Evolutionary conservation across 441 rosid genomes (phyloP).

Genomic region (Sinapis alba): DNA sequence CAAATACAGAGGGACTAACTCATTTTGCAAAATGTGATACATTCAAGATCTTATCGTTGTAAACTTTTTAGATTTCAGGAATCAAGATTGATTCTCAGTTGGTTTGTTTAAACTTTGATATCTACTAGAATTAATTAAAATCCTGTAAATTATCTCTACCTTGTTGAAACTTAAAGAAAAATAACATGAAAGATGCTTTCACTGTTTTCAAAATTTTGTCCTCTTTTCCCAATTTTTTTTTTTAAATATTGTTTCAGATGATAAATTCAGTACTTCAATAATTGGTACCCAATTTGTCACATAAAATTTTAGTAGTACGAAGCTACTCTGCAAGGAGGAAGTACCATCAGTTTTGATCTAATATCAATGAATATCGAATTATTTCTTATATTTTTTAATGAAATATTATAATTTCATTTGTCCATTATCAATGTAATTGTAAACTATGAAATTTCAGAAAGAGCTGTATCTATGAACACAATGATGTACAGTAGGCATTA

Average conservation of each 20-base stretch:
- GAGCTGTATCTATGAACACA: slow-evolving; percentile 9
- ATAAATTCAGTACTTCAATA: slow-evolving; percentile 39
- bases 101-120: neutral
- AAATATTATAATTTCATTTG: slow-evolving; percentile 7
- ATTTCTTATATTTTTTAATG: slow-evolving; percentile 2
- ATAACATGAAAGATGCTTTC: slow-evolving; percentile 10
- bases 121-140: neutral
- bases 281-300: slow-evolving; percentile 39
- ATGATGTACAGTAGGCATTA: slow-evolving; percentile 25
- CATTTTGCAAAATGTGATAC: neutral
- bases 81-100: slow-evolving; percentile 9
- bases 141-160: neutral
- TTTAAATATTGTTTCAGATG: slow-evolving; percentile 27
- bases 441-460: neutral
- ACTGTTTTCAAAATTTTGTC: slow-evolving; percentile 25
- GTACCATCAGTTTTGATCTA: slow-evolving; percentile 17
- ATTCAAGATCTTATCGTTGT: neutral
- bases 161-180: slow-evolving; percentile 4
- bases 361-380: neutral
- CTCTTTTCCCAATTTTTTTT: neutral
- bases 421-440: neutral
- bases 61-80: neutral
- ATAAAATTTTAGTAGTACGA: slow-evolving; percentile 37
- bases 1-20: neutral
- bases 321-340: slow-evolving; percentile 21